Evolutionary conservation across 2,329 filamentous ascomycete genomes (phyloP).

Genomic region (Pleurostoma richardsiae): DNA sequence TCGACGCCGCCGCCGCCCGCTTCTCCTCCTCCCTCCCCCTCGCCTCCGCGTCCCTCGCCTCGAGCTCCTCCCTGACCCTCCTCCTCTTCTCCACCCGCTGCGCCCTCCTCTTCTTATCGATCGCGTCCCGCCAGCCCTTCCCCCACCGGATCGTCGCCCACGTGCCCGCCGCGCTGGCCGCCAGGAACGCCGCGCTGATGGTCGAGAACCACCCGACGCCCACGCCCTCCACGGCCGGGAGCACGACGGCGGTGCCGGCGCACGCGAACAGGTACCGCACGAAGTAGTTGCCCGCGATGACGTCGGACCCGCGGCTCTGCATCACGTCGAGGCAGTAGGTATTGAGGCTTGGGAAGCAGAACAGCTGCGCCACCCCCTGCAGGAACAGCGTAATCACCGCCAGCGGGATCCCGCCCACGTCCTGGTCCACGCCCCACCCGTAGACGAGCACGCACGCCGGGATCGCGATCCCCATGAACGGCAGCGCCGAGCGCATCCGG

Average conservation of each 20-base stretch:
- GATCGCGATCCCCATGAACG: slow-evolving; percentile 56
- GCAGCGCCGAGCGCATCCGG: slow-evolving; percentile 54
- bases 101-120: slow-evolving; percentile 42
- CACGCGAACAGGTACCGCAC: slow-evolving; percentile 72
- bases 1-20: neutral
- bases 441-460: slow-evolving; percentile 65
- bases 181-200: slow-evolving; percentile 55
- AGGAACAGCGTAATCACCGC: slow-evolving; percentile 64
- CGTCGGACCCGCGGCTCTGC: slow-evolving; percentile 64
- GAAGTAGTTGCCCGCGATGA: slow-evolving; percentile 77
- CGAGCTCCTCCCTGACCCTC: neutral
- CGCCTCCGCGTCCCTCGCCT: neutral
- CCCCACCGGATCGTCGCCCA: slow-evolving; percentile 46
- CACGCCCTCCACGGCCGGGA: slow-evolving; percentile 69
- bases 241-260: slow-evolving; percentile 62
- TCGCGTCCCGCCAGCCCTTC: slow-evolving; percentile 42
- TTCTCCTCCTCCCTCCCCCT: neutral
- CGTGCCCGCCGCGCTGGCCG: slow-evolving; percentile 35
- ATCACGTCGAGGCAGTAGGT: slow-evolving; percentile 80
- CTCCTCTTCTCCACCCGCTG: slow-evolving; percentile 19
- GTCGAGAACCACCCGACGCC: slow-evolving; percentile 81
- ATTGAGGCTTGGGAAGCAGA: slow-evolving; percentile 65
- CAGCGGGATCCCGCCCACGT: slow-evolving; percentile 36
- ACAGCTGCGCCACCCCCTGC: slow-evolving; percentile 63
- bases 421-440: slow-evolving; percentile 46